Evolutionary conservation across 495 filamentous ascomycete species (phyloP), one percentile per base, ranked within the genome.

Genomic region (Cercophora scortea): DNA sequence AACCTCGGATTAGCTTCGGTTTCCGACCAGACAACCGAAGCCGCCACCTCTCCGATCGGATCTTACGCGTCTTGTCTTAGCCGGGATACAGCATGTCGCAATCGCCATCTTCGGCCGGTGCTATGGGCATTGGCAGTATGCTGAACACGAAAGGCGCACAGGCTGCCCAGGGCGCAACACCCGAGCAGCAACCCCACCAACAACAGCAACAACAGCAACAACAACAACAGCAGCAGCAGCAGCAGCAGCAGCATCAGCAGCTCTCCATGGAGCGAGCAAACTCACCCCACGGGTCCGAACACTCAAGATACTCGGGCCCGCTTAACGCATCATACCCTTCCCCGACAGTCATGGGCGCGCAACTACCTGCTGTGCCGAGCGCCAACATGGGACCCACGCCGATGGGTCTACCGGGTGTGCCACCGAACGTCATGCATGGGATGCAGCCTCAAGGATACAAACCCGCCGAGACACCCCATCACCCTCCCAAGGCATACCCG

Each of bases 401-500:
- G 4, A 58, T 63, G 50, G 44, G 86, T 43, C 72, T 87, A 55
- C 70, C 79, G 45, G 66, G 68, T 16, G 77, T 78, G 56, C 67
- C 71, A 32, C 71, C 71, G 8, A 69, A 66, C 43, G 63, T 70
- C 52, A 17, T 60, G 44, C 60, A 59, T n/a, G 65, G 59, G 13
- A 66, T 75, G 51, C 57, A 64, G 4, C 61, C 58, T 4, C 25
- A 25, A 5, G 53, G 54, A 10, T 53, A 55, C 33, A 66, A 66
- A 62, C 56, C 64, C 65, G 35, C 59, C 61, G 38, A 75, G 60
- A 57, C 55, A 50, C 18, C 67, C 59, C 57, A 63, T 45, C 53
- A 61, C 6, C 57, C 64, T 2, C 57, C 64, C 1, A 96, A 96
- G 67, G 85, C 88, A 1, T 98, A 93, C 60, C 84, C 90, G n/a